Evolutionary conservation across 768 basidiomycete genomes (phyloP).

Genomic region (Hericium coralloides): DNA sequence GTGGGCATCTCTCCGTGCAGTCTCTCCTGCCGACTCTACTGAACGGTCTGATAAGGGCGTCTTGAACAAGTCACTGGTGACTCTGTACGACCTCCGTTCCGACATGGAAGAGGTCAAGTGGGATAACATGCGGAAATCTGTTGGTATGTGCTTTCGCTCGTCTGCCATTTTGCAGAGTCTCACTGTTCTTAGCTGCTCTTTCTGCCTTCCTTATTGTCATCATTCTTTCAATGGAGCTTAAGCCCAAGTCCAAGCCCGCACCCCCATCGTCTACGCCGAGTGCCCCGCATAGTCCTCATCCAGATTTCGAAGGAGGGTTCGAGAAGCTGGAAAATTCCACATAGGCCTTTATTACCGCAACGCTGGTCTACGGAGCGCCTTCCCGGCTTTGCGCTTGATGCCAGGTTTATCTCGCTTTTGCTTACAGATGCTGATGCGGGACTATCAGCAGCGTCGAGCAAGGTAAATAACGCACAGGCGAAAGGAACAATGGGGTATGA

Average conservation of each 20-base stretch:
- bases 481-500: neutral
- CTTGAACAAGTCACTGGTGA: constrained; percentile 65
- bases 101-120: constrained; percentile 81
- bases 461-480: no score
- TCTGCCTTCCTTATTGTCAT: constrained; percentile 60
- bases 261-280: constrained; percentile 18
- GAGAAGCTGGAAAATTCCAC: constrained; percentile 5
- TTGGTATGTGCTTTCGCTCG: constrained; percentile 39
- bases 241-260: constrained; percentile 30
- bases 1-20: constrained; percentile 27
- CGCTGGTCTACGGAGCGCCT: neutral
- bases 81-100: constrained; percentile 69
- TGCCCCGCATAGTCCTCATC: neutral
- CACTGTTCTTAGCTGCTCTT: constrained; percentile 40
- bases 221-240: constrained; percentile 62
- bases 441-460: no score
- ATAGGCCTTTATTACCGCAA: neutral
- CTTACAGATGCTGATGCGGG: no score
- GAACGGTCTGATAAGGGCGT: constrained; percentile 42
- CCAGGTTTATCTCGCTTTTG: neutral
- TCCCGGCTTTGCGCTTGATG: neutral
- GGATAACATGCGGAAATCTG: constrained; percentile 81
- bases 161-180: neutral
- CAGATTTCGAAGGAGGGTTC: constrained; percentile 1
- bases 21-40: neutral